Evolutionary conservation across 1,139 yeast species (phyloP), one percentile per base, ranked within the genome.

Genomic region (Yamadazyma trypodendri): DNA sequence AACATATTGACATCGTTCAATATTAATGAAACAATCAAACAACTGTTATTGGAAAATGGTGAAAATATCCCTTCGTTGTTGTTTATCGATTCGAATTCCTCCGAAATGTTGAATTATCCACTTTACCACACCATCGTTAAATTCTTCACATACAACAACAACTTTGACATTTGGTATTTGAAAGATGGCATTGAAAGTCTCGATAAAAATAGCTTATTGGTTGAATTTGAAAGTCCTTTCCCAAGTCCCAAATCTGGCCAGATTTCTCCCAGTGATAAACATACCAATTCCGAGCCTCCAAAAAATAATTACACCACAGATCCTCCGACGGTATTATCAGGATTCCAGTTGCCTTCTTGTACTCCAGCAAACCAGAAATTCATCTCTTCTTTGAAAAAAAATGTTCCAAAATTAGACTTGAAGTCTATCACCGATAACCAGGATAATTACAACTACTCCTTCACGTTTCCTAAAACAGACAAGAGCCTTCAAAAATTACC

Each of bases 31-130:
- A 44, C 44, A 2, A 43, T 43, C 11, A 54, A 57, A 36, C 41
- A 47, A 11, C 35, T 42, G 12, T 43, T 65, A 3, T 36, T 57
- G 35, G 36, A 14, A 18, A 35, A 22, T 38, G 22, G 20, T 10
- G 16, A 24, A 5, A 7, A 6, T 4, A 21, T 9, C 10, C 21
- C 27, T 24, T 53, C 55, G 6, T 55, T 82, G 17, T 56, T 83
- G 10, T 56, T 83, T 21, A 81, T 83, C 50, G 89, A 83, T 46
- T 49, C 59, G 15, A 48, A 51, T 24, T 60, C 71, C 13, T 37
- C 41, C 11, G 46, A 46, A 8, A 53, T 57, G 21, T 55, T 73
- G n/a, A 56, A 72, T 1, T 56, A 61, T 28, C 64, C 63, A 35
- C 46, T 74, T 10, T 61, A 59, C 44, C 77, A 72, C 40, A 72